Evolutionary conservation across 169 alveolate species (phyloP).

Genomic region (Eimeria maxima): DNA sequence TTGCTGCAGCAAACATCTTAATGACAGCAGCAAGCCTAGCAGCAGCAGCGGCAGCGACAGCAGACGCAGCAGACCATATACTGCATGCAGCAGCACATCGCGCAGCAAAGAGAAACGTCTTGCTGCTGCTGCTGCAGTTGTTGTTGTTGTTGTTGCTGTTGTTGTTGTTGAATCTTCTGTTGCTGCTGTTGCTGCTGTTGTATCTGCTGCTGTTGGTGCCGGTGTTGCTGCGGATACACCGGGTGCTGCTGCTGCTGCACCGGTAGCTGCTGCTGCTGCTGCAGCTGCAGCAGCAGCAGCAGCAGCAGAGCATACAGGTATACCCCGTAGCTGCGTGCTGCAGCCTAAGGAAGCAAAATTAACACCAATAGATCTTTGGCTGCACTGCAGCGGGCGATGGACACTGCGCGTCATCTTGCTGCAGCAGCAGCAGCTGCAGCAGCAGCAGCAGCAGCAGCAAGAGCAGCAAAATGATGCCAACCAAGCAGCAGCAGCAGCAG

Average conservation of each 20-base stretch:
- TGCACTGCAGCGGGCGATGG: background rate
- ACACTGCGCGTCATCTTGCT: constrained; percentile 13
- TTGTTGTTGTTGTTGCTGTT: no score
- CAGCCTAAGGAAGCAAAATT: no score
- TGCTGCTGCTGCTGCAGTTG: background rate
- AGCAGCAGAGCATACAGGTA: background rate
- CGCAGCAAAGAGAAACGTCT: background rate
- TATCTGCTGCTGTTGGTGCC: background rate
- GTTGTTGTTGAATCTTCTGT: no score
- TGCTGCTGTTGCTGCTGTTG: no score
- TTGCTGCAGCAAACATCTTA: background rate
- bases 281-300: constrained; percentile 29
- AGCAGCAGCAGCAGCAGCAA: constrained; percentile 39
- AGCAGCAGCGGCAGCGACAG: constrained; percentile 12
- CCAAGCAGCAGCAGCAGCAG: constrained; percentile 39
- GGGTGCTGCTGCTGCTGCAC: background rate
- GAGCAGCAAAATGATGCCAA: background rate
- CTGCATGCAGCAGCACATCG: constrained; percentile 1
- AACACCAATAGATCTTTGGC: background rate
- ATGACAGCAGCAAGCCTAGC: background rate
- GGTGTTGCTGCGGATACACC: background rate
- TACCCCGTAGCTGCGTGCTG: background rate
- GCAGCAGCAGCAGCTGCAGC: constrained; percentile 13
- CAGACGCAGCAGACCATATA: background rate
- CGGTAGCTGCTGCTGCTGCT: background rate